phyloP scores from a whole-genome alignment of 257 asterid genomes.

The Rubia yunnanensis region DNA sequence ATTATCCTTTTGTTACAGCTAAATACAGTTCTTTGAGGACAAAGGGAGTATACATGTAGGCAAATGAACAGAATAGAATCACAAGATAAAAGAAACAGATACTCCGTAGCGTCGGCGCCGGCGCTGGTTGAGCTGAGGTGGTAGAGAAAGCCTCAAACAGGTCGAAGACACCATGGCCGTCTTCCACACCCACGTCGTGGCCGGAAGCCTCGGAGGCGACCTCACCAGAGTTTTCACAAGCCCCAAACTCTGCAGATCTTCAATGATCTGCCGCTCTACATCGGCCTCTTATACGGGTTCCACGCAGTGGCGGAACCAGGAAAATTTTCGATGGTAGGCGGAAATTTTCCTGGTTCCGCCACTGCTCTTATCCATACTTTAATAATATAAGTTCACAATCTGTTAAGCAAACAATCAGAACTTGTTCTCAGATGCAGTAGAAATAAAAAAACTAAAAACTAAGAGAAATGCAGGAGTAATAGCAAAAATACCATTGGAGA shows the following conservation, averaged over 20 bases:
- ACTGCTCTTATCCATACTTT: no score
- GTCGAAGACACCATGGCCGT: conserved; percentile 77
- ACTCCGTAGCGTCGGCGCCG: no score
- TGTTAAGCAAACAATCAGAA: no score
- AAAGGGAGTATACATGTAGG: not conserved
- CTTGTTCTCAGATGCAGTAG: no score
- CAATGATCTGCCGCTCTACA: conserved; percentile 24
- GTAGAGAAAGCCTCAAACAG: conserved; percentile 38
- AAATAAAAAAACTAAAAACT: no score
- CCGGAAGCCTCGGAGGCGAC: conserved; percentile 65
- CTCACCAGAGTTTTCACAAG: conserved; percentile 62
- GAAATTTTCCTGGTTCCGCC: no score
- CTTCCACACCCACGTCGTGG: conserved; percentile 76
- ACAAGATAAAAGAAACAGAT: not conserved
- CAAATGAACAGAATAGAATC: not conserved
- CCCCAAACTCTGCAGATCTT: conserved; percentile 37
- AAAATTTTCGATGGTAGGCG: no score
- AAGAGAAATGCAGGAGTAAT: no score
- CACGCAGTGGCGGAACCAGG: no score
- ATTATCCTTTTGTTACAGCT: not conserved
- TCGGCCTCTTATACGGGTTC: conserved; percentile 54
- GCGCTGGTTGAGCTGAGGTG: no score
- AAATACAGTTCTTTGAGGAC: not conserved
- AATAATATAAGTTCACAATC: no score
- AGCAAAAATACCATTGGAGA: no score